Evolutionary conservation across 345 rosid species (phyloP), one percentile per base, ranked within the genome.

Genomic region (Arabidopsis suecica): DNA sequence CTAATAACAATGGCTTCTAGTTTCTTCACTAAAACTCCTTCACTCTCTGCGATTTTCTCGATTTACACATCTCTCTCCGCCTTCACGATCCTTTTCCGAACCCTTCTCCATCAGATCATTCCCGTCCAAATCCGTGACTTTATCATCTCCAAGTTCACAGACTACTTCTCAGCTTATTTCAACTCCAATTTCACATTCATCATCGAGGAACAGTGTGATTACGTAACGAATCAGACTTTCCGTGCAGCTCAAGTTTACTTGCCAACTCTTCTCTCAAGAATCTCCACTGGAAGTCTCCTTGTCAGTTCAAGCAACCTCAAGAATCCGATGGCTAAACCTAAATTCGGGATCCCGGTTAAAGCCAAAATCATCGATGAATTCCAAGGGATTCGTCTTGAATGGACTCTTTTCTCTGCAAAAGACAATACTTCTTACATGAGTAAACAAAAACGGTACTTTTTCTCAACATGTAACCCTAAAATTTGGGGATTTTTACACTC

Each of bases 11-110:
- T 76, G 79, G 63, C 73, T n/a, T 30, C 69, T 2, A 71, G 14
- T 11, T 57, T 75, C 41, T 49, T 34, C 44, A 49, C 50, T 14
- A 13, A 76, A 23, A 28, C 61, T 16, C 79, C 79, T 18, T 76
- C 79, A 0, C 48, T 68, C 8, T 68, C 74, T 22, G 12, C 48
- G 0, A 41, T 76, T 20, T 61, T 76, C 56, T 60, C 79, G 5
- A 18, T 69, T 3, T 76, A 76, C 69, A 49, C 79, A 59, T 76
- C 79, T 61, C 30, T 68, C 62, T 60, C 74, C 5, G 74, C 79
- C 5, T 47, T 75, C 67, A 51, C 20, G 7, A 68, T 76, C 34
- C 36, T 76, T 9, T 34, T 76, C 56, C 55, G 56, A 48, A 50
- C 69, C 53, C 40, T 76, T 57, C 33, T 76, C 62, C 37, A n/a